Evolutionary conservation across 2,329 filamentous ascomycete genomes (phyloP), one percentile per base, ranked within the genome.

Genomic region (Botrytis byssoidea): DNA sequence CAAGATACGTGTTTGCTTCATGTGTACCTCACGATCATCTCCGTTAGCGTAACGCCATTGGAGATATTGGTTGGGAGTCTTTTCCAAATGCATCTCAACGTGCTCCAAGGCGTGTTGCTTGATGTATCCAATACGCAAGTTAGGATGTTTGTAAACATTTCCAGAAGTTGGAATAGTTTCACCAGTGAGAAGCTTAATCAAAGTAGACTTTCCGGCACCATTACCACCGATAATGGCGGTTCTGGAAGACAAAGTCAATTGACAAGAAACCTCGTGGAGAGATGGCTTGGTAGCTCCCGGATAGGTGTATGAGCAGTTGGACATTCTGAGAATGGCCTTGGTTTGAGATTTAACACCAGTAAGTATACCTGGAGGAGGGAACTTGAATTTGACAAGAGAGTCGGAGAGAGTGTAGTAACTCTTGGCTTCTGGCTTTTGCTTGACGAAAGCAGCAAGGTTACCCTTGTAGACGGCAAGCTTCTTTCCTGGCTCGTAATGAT

Each of bases 51-150:
- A 99, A 80, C 96, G 93, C 96, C 96, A 99, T 84, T 98, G 96
- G 48, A 99, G 88, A 82, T 99, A 99, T 84, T 99, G 96, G 83
- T 97, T 98, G 59, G 96, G 96, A 0, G 96, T 99, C 89, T 99
- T 99, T 84, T 99, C 96, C 79, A 98, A 87, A 82, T 99, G 96
- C 95, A 98, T 97, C 85, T 99, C 95, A 18, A 99, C 96, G 89
- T 99, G 96, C 87, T 99, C 96, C 20, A 99, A 88, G 63, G 96
- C 96, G 83, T 99, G 96, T 86, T 99, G 96, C 86, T 98, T 98
- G 86, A 99, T 98, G 86, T 99, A 99, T 72, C 96, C 96, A 80
- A 99, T 98, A 87, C 96, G 95, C 81, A 99, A 85, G 83, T 99
- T 99, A 78, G 96, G 96, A 83, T 99, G 96, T 87, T 98, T 98